Conservation (phyloP, 164 flowering plant genomes). For the Magnolia sinica region DNA sequence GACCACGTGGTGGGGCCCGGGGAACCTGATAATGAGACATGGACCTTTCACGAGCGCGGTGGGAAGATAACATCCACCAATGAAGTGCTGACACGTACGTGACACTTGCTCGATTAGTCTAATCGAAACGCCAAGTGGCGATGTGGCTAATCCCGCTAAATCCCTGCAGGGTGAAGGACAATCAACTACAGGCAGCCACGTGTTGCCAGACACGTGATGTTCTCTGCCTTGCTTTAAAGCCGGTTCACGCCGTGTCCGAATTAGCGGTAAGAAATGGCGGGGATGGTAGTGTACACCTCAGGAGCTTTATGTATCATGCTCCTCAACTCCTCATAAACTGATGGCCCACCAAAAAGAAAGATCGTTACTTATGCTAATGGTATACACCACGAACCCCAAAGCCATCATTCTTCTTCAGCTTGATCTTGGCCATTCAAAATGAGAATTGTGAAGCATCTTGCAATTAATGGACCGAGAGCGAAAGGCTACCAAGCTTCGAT, state of each 20-base stretch:
- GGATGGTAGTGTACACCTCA: background rate
- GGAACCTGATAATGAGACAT: background rate
- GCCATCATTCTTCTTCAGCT: too few species aligned
- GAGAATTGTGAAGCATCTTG: too few species aligned
- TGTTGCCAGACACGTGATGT: background rate
- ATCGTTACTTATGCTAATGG: too few species aligned
- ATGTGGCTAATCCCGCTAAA: constrained; percentile 2
- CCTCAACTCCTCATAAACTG: background rate
- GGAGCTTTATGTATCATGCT: background rate
- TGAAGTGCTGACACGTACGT: background rate
- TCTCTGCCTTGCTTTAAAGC: constrained; percentile 1
- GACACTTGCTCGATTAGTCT: constrained; percentile 5
- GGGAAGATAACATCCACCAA: background rate
- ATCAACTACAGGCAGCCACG: background rate
- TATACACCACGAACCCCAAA: too few species aligned
- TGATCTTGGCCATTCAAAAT: too few species aligned
- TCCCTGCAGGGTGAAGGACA: background rate
- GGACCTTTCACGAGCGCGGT: background rate
- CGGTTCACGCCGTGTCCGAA: constrained; percentile 9
- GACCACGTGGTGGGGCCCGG: constrained; percentile 5
- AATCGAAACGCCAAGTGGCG: background rate
- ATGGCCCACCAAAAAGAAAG: too few species aligned
- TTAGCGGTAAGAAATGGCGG: background rate
- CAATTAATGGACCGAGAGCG: too few species aligned
- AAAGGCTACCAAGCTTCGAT: too few species aligned